Base-by-base conservation (phyloP, 352 stramenopile species). In the Globisporangium spinosum region DNA sequence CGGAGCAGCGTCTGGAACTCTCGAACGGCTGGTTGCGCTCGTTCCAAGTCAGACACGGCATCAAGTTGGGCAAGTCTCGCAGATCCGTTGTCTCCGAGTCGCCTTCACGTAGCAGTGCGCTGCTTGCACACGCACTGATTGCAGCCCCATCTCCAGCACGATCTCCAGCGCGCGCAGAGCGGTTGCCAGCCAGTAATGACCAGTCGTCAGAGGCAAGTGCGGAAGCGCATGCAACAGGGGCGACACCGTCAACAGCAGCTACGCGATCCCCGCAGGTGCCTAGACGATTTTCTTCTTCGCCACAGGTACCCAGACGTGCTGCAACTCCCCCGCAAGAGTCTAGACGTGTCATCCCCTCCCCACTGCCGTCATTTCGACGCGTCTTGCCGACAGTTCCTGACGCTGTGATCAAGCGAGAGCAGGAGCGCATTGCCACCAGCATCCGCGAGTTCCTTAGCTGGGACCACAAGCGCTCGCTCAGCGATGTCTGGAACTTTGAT, bases 11-110 rank as follows among this genome's bases (percentile, higher is more conserved):
- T 55, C 47, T 73, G 20, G 63, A 73, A 35, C 67, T 73, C 34
- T 76, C 70, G 27, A 76, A 71, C 51, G 70, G 70, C 17, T 76
- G 67, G 67, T 29, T 76, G 32, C 51, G 63, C 49, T 62, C 53
- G 43, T 53, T 76, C 45, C 71, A 73, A 45, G 23, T 59, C 3
- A 35, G 62, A 23, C 62, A 67, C 3, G 45, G 60, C 1, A 54
- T 65, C 43, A 58, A 58, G 25, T 20, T 53, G 27, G 43, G 25
- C 27, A 65, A 65, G 29, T 10, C 27, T 15, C 43, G 60, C 2
- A 32, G 60, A 34, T 57, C 59, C 22, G 1, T 53, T 32, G 20
- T 10, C 13, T 22, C 58, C 4, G n/a, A 23, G 4, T 55, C 34
- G 35, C 35, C 45, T 13, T 35, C 22, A 25, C 27, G 10, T 20